Base-by-base conservation (phyloP, 192 early-diverging fungal genomes). In the Phlyctochytrium arcticum region DNA sequence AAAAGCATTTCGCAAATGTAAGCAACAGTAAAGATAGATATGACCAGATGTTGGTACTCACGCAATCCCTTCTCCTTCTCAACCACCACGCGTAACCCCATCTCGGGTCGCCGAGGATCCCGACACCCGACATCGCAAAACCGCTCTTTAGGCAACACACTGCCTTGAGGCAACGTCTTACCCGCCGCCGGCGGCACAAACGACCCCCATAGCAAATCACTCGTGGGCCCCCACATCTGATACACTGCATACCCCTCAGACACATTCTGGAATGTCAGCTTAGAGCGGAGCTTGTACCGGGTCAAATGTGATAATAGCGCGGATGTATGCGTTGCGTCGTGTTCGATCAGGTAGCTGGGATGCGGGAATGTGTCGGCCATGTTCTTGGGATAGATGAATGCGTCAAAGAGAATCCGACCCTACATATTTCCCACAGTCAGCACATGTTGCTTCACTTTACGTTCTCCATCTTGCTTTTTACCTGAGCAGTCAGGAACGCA, bases 351-450 rank as follows among this genome's bases (percentile, higher is more conserved):
- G 67, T 81, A 94, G 33, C 67, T 75, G 1, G 86, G 84, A 46
- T 88, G 85, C 32, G 85, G 84, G 36, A 89, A 87, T 26, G 82
- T 79, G 29, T 60, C 69, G 9, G 77, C 78, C 0, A 53, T 48
- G 72, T 90, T 89, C 24, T 75, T 57, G 3, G 89, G 89, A 71
- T 96, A 90, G 23, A 98, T 83, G 62, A 98, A 94, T 23, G 86
- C 87, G 68, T 98, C 96, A 49, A 81, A 90, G 12, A 98, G 72
- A 29, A 96, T 75, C 34, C 96, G 84, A 17, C 96, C 96, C 87
- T 91, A 67, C 21, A 50, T n/a, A 42, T 26, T 6, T 4, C n/a
- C n/a, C n/a, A n/a, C n/a, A n/a, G n/a, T n/a, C n/a, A n/a, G n/a
- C n/a, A n/a, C n/a, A n/a, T n/a, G n/a, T n/a, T n/a, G n/a, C n/a